Evolutionary conservation across 2,329 filamentous ascomycete species (phyloP).

Genomic region (Aspergillus sp.): DNA sequence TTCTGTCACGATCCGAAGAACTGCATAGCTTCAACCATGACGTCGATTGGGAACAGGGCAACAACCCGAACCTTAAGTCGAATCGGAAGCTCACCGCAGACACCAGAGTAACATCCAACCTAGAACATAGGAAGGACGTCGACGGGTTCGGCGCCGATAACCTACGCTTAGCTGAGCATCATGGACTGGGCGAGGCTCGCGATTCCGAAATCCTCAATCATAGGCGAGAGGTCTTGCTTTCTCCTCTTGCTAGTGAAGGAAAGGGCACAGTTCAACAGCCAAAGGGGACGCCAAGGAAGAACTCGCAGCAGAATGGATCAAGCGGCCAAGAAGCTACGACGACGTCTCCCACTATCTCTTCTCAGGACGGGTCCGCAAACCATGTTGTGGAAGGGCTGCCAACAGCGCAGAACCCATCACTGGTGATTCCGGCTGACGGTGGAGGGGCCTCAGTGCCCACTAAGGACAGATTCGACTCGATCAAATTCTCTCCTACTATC

Average conservation of each 20-base stretch:
- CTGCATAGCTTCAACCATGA: slow-evolving; percentile 77
- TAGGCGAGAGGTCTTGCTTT: slow-evolving; percentile 71
- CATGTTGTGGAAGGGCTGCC: slow-evolving; percentile 30
- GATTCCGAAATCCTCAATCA: slow-evolving; percentile 72
- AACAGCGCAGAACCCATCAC: slow-evolving; percentile 63
- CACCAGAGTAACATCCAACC: slow-evolving; percentile 62
- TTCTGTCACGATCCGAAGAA: slow-evolving; percentile 59
- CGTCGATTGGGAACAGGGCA: slow-evolving; percentile 64
- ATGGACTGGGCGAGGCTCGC: slow-evolving; percentile 65
- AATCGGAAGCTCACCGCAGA: slow-evolving; percentile 62
- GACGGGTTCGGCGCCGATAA: slow-evolving; percentile 77
- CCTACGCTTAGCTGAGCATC: slow-evolving; percentile 68
- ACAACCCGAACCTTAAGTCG: slow-evolving; percentile 61
- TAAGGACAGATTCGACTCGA: slow-evolving; percentile 52
- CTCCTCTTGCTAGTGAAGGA: slow-evolving; percentile 66
- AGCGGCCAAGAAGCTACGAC: slow-evolving; percentile 26
- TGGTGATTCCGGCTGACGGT: slow-evolving; percentile 75
- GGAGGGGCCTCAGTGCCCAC: slow-evolving; percentile 64
- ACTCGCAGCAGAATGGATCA: slow-evolving; percentile 22
- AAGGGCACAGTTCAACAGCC: slow-evolving; percentile 62
- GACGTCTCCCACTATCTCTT: slow-evolving; percentile 20
- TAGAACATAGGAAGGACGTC: slow-evolving; percentile 73
- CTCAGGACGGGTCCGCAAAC: slow-evolving; percentile 27
- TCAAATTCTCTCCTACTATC: slow-evolving; percentile 52
- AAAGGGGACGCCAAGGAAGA: slow-evolving; percentile 48